Conservation (phyloP, 129 eudicot species). For the Heracleum sosnowskyi region DNA sequence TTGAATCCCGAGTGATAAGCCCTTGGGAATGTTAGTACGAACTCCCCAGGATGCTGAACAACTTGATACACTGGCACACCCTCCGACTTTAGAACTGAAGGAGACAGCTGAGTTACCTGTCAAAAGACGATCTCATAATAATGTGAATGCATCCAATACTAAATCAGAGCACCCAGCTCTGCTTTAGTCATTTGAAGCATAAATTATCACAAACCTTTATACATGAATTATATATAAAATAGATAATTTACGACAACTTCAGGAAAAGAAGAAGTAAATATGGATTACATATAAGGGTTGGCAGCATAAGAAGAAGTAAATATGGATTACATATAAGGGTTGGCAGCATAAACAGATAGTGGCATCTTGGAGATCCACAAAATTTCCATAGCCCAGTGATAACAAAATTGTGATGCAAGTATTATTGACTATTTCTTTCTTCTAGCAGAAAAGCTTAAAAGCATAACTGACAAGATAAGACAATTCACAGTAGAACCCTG, state of each 20-base stretch:
- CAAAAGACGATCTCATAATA: not conserved
- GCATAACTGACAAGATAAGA: not conserved
- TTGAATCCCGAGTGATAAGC: slow-evolving; percentile 81
- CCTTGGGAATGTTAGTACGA: slow-evolving; percentile 74
- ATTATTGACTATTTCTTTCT: not conserved
- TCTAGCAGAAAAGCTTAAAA: not conserved
- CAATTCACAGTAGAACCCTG: not conserved
- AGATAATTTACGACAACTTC: not conserved
- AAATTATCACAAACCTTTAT: not conserved
- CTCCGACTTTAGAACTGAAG: slow-evolving; percentile 55
- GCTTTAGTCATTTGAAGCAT: not conserved
- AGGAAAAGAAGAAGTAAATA: not conserved
- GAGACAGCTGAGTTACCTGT: slow-evolving; percentile 81
- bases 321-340: not conserved
- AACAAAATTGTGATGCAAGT: not conserved
- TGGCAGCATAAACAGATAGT: not conserved
- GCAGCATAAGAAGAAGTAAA: not conserved
- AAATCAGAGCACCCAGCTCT: not conserved
- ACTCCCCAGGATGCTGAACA: slow-evolving; percentile 60
- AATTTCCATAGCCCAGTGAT: not conserved
- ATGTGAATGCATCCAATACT: not conserved
- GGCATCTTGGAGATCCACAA: not conserved
- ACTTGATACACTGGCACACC: slow-evolving; percentile 70
- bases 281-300: not conserved
- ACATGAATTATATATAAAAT: not conserved